phyloP scores from a whole-genome alignment of 2,329 filamentous ascomycete species.

The Xylariaceae sp. region DNA sequence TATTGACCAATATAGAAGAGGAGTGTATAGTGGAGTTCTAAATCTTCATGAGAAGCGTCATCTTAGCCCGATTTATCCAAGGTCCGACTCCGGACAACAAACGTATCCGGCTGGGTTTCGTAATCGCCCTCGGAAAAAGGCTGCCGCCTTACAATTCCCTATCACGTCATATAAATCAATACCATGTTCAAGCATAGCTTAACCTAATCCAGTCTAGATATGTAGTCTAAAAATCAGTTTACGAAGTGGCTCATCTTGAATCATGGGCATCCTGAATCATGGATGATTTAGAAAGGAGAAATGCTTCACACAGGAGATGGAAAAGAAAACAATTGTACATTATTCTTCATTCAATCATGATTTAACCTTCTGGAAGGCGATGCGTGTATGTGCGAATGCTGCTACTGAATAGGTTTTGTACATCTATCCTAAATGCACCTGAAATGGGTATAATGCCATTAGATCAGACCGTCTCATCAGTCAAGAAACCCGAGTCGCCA shows the following conservation, averaged over 20 bases:
- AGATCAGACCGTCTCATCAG: slow-evolving; percentile 1
- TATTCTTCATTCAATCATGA: slow-evolving; percentile 20
- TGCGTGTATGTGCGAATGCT: slow-evolving; percentile 9
- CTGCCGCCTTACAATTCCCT: neutral
- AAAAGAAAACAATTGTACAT: neutral
- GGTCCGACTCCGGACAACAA: no score
- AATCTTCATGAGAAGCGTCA: neutral
- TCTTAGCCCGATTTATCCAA: neutral
- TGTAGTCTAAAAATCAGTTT: no score
- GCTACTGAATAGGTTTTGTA: slow-evolving; percentile 19
- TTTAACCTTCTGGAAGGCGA: neutral
- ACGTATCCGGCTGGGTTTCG: no score
- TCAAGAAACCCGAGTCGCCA: neutral
- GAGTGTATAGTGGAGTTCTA: neutral
- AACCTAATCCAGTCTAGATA: no score
- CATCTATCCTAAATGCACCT: slow-evolving; percentile 27
- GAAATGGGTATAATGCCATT: slow-evolving; percentile 22
- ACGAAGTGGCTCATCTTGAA: no score
- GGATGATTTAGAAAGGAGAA: no score
- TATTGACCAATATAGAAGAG: slow-evolving; percentile 2
- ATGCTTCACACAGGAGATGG: neutral
- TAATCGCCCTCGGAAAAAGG: no score
- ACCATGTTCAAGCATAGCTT: no score
- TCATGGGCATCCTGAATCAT: no score
- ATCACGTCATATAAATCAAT: neutral